Base-by-base conservation (phyloP, 1,284 basidiomycete genomes). In the Anthracocystis walkeri region DNA sequence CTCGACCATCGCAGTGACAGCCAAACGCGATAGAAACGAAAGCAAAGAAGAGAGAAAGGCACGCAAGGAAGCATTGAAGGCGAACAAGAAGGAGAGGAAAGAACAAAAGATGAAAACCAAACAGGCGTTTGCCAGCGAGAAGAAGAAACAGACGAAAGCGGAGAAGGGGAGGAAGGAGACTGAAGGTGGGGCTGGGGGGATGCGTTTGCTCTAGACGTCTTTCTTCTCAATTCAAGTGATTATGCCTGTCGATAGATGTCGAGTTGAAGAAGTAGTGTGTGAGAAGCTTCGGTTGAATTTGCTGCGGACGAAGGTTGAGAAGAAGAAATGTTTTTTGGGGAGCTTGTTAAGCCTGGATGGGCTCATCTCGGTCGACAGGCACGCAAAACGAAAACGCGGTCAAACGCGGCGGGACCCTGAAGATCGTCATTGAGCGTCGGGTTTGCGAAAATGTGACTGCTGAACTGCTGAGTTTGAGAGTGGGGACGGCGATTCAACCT, bases 31-130 rank as follows among this genome's bases (percentile, higher is more conserved):
- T 45, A 56, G 74, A 10, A 80, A 80, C 71, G 97, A 99, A 86
- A 89, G 90, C 3, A 90, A 90, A 62, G 94, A 95, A 77, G 94
- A 93, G 49, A 94, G 93, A 86, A 94, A 91, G 81, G 90, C 90
- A 0, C 90, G 97, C 21, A 99, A 99, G 86, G 88, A 90, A n/a
- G 91, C 90, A 0, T 90, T 94, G 40, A 99, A 97, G 86, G 89
- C 88, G 25, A 65, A 64, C 57, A 83, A 83, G 57, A 75, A 81
- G 71, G 59, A 60, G 27, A 66, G 82, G 18, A 76, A 80, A 33
- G 56, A 71, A 21, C 62, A 73, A 10, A 83, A 81, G 65, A 56
- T 75, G 23, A 69, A 76, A 42, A 79, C 69, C 12, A 82, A 82
- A 44, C 58, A 76, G 38, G 74, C 72, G 11, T 82, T 81, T 50